Base-by-base conservation (phyloP, 495 filamentous ascomycete species). In the Xylaria scruposa region DNA sequence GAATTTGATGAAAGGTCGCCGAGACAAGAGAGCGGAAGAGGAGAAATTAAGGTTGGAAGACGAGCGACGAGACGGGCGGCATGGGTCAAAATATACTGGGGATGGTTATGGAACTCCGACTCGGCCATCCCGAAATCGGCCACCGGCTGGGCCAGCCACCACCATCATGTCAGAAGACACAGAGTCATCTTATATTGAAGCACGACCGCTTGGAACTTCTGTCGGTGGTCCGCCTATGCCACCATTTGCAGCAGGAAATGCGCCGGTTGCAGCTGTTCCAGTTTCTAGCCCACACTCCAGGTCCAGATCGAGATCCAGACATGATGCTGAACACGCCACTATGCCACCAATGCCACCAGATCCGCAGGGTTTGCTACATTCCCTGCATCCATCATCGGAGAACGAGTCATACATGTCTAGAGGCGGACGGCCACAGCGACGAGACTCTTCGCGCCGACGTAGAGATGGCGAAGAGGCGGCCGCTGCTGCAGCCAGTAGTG, bases 11-110 rank as follows among this genome's bases (percentile, higher is more conserved):
- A 90, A 86, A 46, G 88, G 88, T 59, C 83, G 88, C 13, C 87
- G 85, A 72, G 88, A 88, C 19, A 83, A 85, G 59, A 90, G 88
- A 74, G 90, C 93, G 65, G 85, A 93, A 53, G 87, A 92, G 46
- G 88, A 92, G 46, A 90, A 92, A 70, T 84, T 87, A 10, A 76
- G 90, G 19, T 60, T 79, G n/a, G 81, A 87, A 56, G 86, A 86
- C 40, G 82, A 85, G 61, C 84, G 85, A 44, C 77, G 82, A 44
- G 74, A 79, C 26, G 83, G 86, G 31, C 77, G 74, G 29, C 79
- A 75, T 26, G 77, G 70, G 33, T 79, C 85, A 24, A 84, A 76
- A 70, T 87, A 83, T 70, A 91, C 89, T 2, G 90, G 86, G 29
- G 89, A 90, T 75, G 91, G 91, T 12, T 85, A 88, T 67, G 85